Conservation (phyloP, 2,329 filamentous ascomycete genomes). For the Mycosphaerella sp. region DNA sequence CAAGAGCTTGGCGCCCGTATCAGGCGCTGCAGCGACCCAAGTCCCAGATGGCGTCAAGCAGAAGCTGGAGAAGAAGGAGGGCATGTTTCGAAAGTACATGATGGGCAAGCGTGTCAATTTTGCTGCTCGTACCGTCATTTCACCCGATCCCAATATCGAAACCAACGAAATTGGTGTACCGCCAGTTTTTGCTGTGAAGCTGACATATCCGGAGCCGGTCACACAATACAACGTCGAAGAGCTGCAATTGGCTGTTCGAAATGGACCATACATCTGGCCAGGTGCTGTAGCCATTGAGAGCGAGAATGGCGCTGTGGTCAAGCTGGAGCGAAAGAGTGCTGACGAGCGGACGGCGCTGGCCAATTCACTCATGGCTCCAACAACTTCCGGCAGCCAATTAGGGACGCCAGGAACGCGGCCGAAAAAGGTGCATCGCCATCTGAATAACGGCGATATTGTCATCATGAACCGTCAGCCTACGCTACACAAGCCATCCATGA, state of each 20-base stretch:
- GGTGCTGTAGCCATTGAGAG: conserved; percentile 93
- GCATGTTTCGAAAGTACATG: conserved; percentile 98
- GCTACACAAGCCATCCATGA: conserved; percentile 96
- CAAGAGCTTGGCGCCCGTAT: conserved; percentile 74
- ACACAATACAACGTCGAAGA: conserved; percentile 97
- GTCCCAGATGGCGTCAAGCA: conserved; percentile 96
- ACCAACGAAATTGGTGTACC: conserved; percentile 98
- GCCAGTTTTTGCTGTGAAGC: conserved; percentile 91
- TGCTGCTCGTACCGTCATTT: conserved; percentile 94
- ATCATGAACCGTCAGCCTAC: conserved; percentile 99
- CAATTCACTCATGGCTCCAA: conserved; percentile 85
- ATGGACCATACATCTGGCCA: conserved; percentile 88
- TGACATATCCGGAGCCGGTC: conserved; percentile 95
- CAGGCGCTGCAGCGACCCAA: conserved; percentile 67
- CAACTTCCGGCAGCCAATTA: conserved; percentile 60
- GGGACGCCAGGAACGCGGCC: conserved; percentile 72
- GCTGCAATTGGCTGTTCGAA: conserved; percentile 91
- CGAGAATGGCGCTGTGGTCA: conserved; percentile 87
- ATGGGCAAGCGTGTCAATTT: conserved; percentile 99
- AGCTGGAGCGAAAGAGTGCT: conserved; percentile 74
- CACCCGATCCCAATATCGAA: conserved; percentile 96
- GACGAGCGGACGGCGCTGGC: conserved; percentile 86
- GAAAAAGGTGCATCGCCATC: conserved; percentile 94
- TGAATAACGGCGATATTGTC: conserved; percentile 94
- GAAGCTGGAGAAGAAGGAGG: conserved; percentile 96